phyloP scores from a whole-genome alignment of 164 flowering plant genomes.

The Vitis vinifera region ASM3070453v1 NC_081818.1:29547501-29548000 shows the following conservation, averaged over 20 bases:
- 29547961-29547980: too few species aligned
- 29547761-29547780: slow-evolving; percentile 31
- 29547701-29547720: slow-evolving; percentile 15
- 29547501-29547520: too few species aligned
- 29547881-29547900: background rate
- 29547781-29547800: slow-evolving; percentile 48
- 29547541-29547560: too few species aligned
- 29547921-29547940: too few species aligned
- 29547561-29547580: too few species aligned
- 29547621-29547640: slow-evolving; percentile 22
- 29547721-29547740: slow-evolving; percentile 36
- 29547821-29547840: slow-evolving; percentile 26
- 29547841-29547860: slow-evolving; percentile 23
- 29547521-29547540: too few species aligned
- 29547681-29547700: slow-evolving; percentile 16
- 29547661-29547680: slow-evolving; percentile 23
- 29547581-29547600: too few species aligned
- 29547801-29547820: slow-evolving; percentile 39
- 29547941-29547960: background rate
- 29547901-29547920: background rate
- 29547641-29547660: slow-evolving; percentile 26
- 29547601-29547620: background rate
- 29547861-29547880: slow-evolving; percentile 10
- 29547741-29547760: slow-evolving; percentile 43
- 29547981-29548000: too few species aligned